Base-by-base conservation (phyloP, 805 yeast species). In the Lachancea nothofagi region DNA sequence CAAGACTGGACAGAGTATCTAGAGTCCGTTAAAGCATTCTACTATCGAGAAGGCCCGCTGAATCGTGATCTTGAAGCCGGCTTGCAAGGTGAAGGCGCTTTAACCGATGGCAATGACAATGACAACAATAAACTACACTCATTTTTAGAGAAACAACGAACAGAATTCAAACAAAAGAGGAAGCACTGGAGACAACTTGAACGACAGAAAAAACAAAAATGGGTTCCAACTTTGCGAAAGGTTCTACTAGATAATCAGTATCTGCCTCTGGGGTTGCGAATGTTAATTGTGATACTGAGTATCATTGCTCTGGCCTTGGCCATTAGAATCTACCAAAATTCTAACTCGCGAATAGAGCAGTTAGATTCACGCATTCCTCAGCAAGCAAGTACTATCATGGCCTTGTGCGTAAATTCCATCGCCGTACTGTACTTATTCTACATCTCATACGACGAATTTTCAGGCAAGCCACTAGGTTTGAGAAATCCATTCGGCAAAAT, bases 361-460 rank as follows among this genome's bases (percentile, higher is more conserved):
- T 18, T 42, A 7, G 46, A 47, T 7, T 32, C 46, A 1, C 44
- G 46, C 3, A 62, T 85, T 6, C 67, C 72, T 6, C 95, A 84
- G 55, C 88, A 84, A 54, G 83, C 98, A 13, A 81, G 95, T 50
- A 85, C 97, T 0, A 79, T 89, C 32, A 87, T 93, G 95, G 93
- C 97, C 3, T 74, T 93, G 2, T 78, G 78, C 38, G 95, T 90
- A 3, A 90, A 88, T 54, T 67, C 86, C 21, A 69, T 79, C 45
- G 95, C 96, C 2, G 63, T 86, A 19, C 72, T 77, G 0, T 93
- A 93, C 57, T 71, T 88, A 41, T 63, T 80, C 3, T 88, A 85
- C 61, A 85, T 90, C 58, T 78, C 95, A 2, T 79, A 78, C 53
- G 97, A 93, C 61, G 98, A 93, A 61, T 90, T 86, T 61, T 74